Base-by-base conservation (phyloP, 352 stramenopile species). In the Phytophthora kernoviae region DNA sequence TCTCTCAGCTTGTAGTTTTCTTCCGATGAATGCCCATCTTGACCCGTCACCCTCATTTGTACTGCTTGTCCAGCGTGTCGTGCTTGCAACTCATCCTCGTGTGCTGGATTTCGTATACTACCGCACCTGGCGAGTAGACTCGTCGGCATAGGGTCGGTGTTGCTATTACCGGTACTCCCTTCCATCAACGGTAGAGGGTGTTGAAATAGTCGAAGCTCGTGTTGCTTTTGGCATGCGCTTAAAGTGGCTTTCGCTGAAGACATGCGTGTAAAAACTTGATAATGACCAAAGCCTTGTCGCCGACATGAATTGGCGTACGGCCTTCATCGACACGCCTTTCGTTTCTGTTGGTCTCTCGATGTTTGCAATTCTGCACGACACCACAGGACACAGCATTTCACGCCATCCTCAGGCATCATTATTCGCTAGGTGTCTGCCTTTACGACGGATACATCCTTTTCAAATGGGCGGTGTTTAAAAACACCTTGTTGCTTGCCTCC, bases 51-150 rank as follows among this genome's bases (percentile, higher is more conserved):
- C 6, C 3, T 30, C 24, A 6, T 6, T 42, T 17, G 51, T 18
- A 43, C 22, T 45, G 32, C 21, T 55, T 27, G 34, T 52, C 20
- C 33, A 93, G 84, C 15, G 81, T 91, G 22, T 93, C 84, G 26
- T 93, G 84, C 58, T 70, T 93, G 58, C 84, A 93, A 53, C 80
- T 93, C 14, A 67, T 93, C 36, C 69, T 93, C 27, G 81, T 93
- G 14, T 91, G 76, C 58, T 93, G 80, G 81, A 93, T 91, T 65
- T 93, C 84, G 26, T 93, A 93, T 77, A 93, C 81, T 41, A 92
- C 81, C 4, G 73, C 84, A 24, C 84, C 84, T 18, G 77, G 70
- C 5, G 68, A 90, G 42, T 89, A 82, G 53, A 58, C 42, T 24
- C 4, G 27, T n/a, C 20, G 37, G 15, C 21, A 14, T 48, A n/a